Conservation (phyloP, 306 rosid genomes). For the Crotalaria pallida region DNA sequence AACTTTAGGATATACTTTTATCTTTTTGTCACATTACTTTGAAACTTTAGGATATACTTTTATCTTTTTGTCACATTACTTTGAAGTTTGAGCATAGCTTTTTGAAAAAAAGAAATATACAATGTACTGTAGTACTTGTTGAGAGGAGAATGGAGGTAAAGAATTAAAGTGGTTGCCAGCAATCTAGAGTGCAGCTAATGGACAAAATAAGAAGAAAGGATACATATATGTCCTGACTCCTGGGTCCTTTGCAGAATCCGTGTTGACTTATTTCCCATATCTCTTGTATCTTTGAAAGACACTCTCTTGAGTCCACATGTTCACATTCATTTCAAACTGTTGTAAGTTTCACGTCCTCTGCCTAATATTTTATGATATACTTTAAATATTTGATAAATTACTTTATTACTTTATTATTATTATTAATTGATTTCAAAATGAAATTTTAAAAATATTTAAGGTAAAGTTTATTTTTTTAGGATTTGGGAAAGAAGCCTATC, state of each 20-base stretch:
- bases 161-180: conserved; percentile 28
- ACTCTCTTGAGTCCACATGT: neutral
- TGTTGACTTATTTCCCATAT: neutral
- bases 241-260: conserved; percentile 5
- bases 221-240: neutral
- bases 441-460: too few species aligned
- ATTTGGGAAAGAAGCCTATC: too few species aligned
- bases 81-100: conserved; percentile 13
- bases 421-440: too few species aligned
- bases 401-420: too few species aligned
- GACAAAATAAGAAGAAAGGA: conserved; percentile 7
- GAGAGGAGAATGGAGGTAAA: neutral
- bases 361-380: too few species aligned
- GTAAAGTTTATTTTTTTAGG: too few species aligned
- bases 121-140: conserved; percentile 9
- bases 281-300: neutral
- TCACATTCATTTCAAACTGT: neutral
- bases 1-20: neutral
- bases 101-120: conserved; percentile 17
- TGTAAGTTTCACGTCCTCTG: too few species aligned
- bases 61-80: neutral
- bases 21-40: neutral
- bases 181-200: neutral
- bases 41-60: neutral
- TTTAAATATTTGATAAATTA: too few species aligned